These are phyloP conservation scores for Chytriomyces hyalinus DNA, from an alignment of 192 early-diverging fungal species.

Conservation along the genomic window DNA sequence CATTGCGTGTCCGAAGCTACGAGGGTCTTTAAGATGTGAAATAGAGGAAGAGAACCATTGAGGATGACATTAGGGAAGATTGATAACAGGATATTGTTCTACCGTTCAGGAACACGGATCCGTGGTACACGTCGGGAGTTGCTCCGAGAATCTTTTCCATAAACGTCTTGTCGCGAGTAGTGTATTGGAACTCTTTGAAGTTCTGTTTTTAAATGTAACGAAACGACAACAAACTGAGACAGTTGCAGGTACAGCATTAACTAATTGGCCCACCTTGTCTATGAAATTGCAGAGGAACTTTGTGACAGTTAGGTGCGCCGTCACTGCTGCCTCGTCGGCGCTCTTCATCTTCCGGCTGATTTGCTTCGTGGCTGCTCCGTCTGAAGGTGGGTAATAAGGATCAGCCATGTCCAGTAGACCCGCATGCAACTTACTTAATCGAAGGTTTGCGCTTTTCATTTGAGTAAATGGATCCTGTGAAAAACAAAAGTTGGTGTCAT, in stretches of 20 bases:
- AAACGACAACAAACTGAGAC: too few relatives aligned
- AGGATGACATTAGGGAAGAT: background rate
- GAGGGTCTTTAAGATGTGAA: conserved; percentile 23
- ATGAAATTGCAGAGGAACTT: conserved; percentile 58
- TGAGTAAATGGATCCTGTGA: too few relatives aligned
- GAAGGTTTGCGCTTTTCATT: background rate
- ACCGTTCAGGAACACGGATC: conserved; percentile 53
- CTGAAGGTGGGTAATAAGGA: background rate
- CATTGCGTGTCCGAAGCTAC: conserved; percentile 30
- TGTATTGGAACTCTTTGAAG: conserved; percentile 57
- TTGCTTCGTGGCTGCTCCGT: background rate
- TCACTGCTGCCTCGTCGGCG: conserved; percentile 37
- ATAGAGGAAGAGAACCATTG: background rate
- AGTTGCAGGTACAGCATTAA: background rate
- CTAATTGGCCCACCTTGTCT: conserved; percentile 47
- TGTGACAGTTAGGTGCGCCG: conserved; percentile 51
- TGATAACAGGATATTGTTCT: background rate
- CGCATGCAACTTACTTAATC: conserved; percentile 1
- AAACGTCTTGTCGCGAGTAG: conserved; percentile 45
- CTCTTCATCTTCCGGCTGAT: conserved; percentile 21
- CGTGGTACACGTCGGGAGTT: conserved; percentile 45
- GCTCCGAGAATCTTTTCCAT: conserved; percentile 51
- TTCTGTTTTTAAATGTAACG: conserved; percentile 42
- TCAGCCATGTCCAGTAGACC: too few relatives aligned
- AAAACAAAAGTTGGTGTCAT: too few relatives aligned